These are phyloP conservation scores for Apocynum venetum DNA, from an alignment of 257 asterid species.

Conservation along the genomic window DNA sequence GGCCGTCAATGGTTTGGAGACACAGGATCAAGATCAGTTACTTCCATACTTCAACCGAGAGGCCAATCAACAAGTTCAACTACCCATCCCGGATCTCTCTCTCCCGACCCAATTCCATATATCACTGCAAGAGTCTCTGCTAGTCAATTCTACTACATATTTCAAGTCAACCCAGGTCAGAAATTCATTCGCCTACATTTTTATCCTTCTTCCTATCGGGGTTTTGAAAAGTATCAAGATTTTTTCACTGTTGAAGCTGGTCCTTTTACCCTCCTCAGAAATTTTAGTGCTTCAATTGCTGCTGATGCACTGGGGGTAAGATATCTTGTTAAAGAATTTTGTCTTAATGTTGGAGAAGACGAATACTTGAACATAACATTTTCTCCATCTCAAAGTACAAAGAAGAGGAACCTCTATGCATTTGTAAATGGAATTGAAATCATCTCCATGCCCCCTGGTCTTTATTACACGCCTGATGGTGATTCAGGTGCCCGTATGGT, in stretches of 20 bases:
- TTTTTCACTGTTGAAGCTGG: constrained; percentile 24
- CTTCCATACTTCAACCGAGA: too few species aligned
- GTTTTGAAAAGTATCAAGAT: constrained; percentile 15
- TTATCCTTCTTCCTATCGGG: constrained; percentile 14
- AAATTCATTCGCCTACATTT: constrained; percentile 28
- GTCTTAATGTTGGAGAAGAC: constrained; percentile 28
- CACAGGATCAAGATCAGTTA: too few species aligned
- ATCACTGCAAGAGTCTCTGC: too few species aligned
- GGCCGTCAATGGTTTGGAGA: too few species aligned
- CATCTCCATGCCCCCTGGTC: constrained; percentile 30
- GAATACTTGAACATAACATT: constrained; percentile 29
- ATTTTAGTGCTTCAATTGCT: constrained; percentile 21
- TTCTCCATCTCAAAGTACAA: constrained; percentile 21
- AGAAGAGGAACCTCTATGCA: neutral
- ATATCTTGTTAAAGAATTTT: constrained; percentile 41
- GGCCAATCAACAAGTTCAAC: too few species aligned
- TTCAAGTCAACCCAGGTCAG: neutral
- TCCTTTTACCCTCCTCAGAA: constrained; percentile 18
- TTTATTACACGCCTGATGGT: constrained; percentile 42
- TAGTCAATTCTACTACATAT: too few species aligned
- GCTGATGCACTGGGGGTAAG: constrained; percentile 16
- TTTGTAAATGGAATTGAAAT: constrained; percentile 46
- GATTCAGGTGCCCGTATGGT: constrained; percentile 26
- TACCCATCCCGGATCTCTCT: too few species aligned
- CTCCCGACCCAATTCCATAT: too few species aligned